These are phyloP conservation scores for Echinosophora koreensis DNA, from an alignment of 306 rosid species.

Conservation along the genomic window DNA sequence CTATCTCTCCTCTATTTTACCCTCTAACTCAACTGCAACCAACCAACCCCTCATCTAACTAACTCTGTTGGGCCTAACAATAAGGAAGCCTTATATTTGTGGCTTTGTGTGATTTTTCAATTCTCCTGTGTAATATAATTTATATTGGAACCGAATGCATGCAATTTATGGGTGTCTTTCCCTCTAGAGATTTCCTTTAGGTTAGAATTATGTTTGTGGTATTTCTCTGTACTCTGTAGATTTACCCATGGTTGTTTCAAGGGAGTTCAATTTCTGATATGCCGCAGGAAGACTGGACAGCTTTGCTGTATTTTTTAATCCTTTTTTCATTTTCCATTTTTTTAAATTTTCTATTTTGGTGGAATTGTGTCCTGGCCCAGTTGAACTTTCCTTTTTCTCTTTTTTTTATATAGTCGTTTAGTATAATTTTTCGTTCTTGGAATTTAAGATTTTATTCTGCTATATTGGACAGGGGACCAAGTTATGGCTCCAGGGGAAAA, in stretches of 20 bases:
- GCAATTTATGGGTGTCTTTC: background rate
- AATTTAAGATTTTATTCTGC: conserved; percentile 36
- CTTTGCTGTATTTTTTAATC: conserved; percentile 4
- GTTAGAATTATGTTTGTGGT: conserved; percentile 3
- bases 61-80: background rate
- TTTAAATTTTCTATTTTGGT: conserved; percentile 21
- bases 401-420: conserved; percentile 1
- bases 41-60: too few species aligned
- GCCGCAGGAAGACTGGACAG: background rate
- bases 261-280: conserved; percentile 12
- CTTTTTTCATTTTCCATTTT: background rate
- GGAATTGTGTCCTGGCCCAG: background rate
- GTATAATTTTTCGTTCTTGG: background rate
- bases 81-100: background rate
- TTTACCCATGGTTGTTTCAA: conserved; percentile 11
- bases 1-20: too few species aligned
- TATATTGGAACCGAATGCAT: background rate
- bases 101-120: background rate
- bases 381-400: background rate
- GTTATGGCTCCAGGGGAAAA: conserved; percentile 84
- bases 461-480: conserved; percentile 77
- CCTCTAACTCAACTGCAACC: too few species aligned
- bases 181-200: background rate
- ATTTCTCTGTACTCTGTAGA: background rate
- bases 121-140: conserved; percentile 24